Evolutionary conservation across 768 basidiomycete species (phyloP).

Genomic region (Lactifluus subvellereus): DNA sequence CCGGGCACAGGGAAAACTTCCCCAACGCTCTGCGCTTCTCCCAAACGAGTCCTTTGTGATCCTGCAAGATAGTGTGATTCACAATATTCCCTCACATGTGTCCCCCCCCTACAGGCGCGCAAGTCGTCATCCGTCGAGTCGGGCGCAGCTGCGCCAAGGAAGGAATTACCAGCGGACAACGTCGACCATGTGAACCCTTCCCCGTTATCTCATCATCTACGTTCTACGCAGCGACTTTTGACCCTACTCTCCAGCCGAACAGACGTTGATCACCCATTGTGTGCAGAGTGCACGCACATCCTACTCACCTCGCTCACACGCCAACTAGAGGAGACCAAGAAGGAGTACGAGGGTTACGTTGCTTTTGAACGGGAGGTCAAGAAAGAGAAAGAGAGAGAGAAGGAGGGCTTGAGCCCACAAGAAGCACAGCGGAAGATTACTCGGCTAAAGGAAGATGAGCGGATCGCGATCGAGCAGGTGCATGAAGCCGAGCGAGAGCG

Average conservation of each 20-base stretch:
- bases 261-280: slow-evolving; percentile 89
- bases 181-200: slow-evolving; percentile 57
- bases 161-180: slow-evolving; percentile 39
- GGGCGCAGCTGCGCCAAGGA: slow-evolving; percentile 29
- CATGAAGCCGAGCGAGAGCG: slow-evolving; percentile 72
- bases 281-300: slow-evolving; percentile 87
- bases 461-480: slow-evolving; percentile 64
- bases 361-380: slow-evolving; percentile 86
- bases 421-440: slow-evolving; percentile 71
- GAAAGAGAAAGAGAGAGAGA: slow-evolving; percentile 73
- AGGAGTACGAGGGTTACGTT: slow-evolving; percentile 88
- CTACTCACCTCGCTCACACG: slow-evolving; percentile 68
- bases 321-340: slow-evolving; percentile 85
- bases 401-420: slow-evolving; percentile 52
- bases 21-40: slow-evolving; percentile 45
- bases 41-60: slow-evolving; percentile 91
- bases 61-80: slow-evolving; percentile 76
- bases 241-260: slow-evolving; percentile 71
- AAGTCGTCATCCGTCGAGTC: slow-evolving; percentile 38
- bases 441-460: slow-evolving; percentile 63
- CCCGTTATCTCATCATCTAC: slow-evolving; percentile 71
- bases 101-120: slow-evolving; percentile 42
- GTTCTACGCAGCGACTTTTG: slow-evolving; percentile 68
- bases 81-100: slow-evolving; percentile 55
- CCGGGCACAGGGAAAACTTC: slow-evolving; percentile 56